A percentile compares a stretch with the other conserved stretches of the same genome.
phyloP scores from a whole-genome alignment of 768 basidiomycete species.

The Termitomyces sp. region DNA sequence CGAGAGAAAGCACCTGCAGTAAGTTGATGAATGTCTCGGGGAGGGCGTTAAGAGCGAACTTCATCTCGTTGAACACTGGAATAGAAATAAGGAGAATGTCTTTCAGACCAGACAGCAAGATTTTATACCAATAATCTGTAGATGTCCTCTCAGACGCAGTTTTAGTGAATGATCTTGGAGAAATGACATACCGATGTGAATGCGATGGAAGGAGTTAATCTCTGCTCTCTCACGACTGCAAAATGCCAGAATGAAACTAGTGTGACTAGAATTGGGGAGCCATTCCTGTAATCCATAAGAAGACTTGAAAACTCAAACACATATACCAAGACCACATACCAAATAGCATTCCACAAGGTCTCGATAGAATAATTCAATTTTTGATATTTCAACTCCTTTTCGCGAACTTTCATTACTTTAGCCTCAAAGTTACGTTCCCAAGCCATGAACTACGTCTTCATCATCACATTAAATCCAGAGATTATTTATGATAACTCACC shows the following conservation, averaged over 20 bases:
- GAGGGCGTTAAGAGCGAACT: slow-evolving; percentile 80
- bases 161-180: background rate
- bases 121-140: slow-evolving; percentile 35
- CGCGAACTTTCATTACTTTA: slow-evolving; percentile 64
- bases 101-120: background rate
- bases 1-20: slow-evolving; percentile 52
- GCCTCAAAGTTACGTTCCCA: slow-evolving; percentile 88
- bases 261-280: slow-evolving; percentile 57
- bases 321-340: slow-evolving; percentile 19
- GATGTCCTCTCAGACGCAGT: background rate
- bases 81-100: background rate
- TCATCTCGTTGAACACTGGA: slow-evolving; percentile 81
- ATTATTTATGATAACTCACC: slow-evolving; percentile 15
- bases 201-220: slow-evolving; percentile 77
- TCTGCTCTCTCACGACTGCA: slow-evolving; percentile 62
- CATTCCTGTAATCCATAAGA: slow-evolving; percentile 39
- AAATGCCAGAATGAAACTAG: slow-evolving; percentile 67
- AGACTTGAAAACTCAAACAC: background rate
- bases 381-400: slow-evolving; percentile 80
- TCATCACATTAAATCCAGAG: background rate
- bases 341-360: slow-evolving; percentile 44
- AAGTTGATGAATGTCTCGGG: slow-evolving; percentile 91
- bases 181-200: slow-evolving; percentile 59
- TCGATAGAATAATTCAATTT: slow-evolving; percentile 86
- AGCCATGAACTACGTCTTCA: slow-evolving; percentile 71